Evolutionary conservation across 305 asterid species (phyloP), one percentile per base, ranked within the genome.

Genomic region (Fraxinus ornus): DNA sequence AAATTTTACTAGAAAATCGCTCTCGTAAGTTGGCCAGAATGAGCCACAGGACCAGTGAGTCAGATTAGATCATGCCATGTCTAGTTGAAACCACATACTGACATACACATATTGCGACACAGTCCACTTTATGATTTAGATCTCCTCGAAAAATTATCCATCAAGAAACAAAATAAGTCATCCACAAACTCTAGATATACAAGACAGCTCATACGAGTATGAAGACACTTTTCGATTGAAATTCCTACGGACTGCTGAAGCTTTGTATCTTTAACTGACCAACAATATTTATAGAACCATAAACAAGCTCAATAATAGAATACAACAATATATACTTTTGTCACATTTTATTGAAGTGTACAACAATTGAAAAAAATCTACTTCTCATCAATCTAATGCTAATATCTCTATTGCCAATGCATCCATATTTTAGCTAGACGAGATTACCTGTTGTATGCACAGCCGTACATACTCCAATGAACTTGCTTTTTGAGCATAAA

Each of bases 371-470:
- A 33, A 72, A 39, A 4, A 32, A 4, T 28, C 52, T 15, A 35
- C 7, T 7, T 6, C 77, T 41, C 13, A 13, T 30, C 21, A 68
- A 24, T 12, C 75, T 9, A 28, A 10, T 22, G n/a, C 19, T 24
- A 47, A 10, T 47, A 13, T 47, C 57, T 47, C 57, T 47, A 47
- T 47, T 47, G 57, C 57, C 52, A 41, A 41, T 41, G 17, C 41
- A 36, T 36, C 52, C 10, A 47, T 19, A 78, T 24, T 17, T 36
- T 36, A 32, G 39, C 33, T 35, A 57, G 77, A 32, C 1, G 2
- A 81, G 81, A 49, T 84, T 85, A 84, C 89, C 86, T 73, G 68
- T 60, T 36, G 82, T 49, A 72, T 71, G 32, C 78, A 84, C 70
- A 78, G 72, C 84, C 78, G 28, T 60, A 83, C 75, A 37, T 68